Percentiles rank a stretch among this genome's conserved stretches.
phyloP scores from a whole-genome alignment of 345 rosid species.

The Aquilaria yunnanensis region DNA sequence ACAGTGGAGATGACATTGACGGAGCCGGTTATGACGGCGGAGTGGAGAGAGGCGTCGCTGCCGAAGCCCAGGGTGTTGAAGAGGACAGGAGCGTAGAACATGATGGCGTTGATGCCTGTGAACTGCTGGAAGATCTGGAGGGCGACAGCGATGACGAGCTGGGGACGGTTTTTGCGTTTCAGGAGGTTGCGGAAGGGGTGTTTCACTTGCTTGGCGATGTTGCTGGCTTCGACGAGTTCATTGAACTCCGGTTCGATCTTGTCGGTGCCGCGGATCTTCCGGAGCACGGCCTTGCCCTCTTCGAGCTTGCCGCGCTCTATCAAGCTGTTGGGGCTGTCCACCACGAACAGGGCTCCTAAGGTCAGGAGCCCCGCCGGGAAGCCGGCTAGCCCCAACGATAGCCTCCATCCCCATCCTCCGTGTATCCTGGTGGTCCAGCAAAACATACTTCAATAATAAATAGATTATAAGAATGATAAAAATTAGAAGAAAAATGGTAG shows the following conservation, averaged over 20 bases:
- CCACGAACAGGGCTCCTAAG: constrained; percentile 59
- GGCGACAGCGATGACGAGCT: constrained; percentile 59
- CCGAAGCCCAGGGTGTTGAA: constrained; percentile 71
- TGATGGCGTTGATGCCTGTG: constrained; percentile 86
- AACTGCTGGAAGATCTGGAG: constrained; percentile 88
- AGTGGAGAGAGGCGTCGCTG: constrained; percentile 62
- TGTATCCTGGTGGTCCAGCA: constrained; percentile 33
- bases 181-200: constrained; percentile 79
- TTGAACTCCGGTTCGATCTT: constrained; percentile 68
- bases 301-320: constrained; percentile 71
- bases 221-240: constrained; percentile 84
- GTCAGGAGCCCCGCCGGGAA: constrained; percentile 72
- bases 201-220: constrained; percentile 68
- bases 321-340: constrained; percentile 84
- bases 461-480: no score
- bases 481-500: no score
- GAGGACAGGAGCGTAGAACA: constrained; percentile 87
- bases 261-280: constrained; percentile 64
- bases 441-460: no score
- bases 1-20: constrained; percentile 68
- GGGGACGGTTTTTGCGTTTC: constrained; percentile 62
- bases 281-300: constrained; percentile 73
- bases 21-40: constrained; percentile 79
- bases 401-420: constrained; percentile 85
- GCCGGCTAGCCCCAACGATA: constrained; percentile 77